Conservation (phyloP, 345 rosid genomes). For the Bruguiera parviflora region DNA sequence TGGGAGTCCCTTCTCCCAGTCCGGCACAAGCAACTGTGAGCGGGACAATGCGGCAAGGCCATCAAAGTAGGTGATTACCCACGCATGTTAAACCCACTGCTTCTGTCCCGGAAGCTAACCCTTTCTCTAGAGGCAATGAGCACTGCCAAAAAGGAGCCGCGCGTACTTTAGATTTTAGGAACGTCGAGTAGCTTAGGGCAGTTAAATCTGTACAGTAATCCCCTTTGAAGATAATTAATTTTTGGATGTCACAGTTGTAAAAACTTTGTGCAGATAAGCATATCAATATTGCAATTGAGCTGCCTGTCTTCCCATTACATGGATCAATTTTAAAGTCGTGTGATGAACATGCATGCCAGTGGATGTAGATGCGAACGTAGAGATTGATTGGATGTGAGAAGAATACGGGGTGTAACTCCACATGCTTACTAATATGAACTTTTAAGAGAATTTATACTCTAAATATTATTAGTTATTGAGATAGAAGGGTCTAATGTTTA, state of each 20-base stretch:
- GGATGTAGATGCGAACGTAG: too few species aligned
- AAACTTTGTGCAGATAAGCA: conserved; percentile 13
- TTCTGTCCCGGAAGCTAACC: conserved; percentile 26
- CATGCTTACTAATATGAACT: too few species aligned
- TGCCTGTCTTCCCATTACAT: background rate
- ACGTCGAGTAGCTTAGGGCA: conserved; percentile 20
- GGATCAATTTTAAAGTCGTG: too few species aligned
- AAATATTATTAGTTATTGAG: too few species aligned
- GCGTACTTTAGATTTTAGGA: conserved; percentile 38
- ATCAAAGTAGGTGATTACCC: conserved; percentile 70
- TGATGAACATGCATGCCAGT: too few species aligned
- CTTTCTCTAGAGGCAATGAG: conserved; percentile 36
- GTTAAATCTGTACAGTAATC: conserved; percentile 34
- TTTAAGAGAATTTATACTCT: too few species aligned
- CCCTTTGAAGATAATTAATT: background rate
- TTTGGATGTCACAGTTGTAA: conserved; percentile 9
- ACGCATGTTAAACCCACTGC: conserved; percentile 38
- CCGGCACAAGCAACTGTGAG: conserved; percentile 51
- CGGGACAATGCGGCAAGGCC: conserved; percentile 37
- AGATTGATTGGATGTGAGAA: too few species aligned
- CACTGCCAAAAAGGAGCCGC: conserved; percentile 68
- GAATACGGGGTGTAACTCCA: too few species aligned
- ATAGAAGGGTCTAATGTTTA: too few species aligned
- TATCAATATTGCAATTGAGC: background rate
- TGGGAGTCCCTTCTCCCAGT: conserved; percentile 81